Percentiles rank a stretch among this genome's conserved stretches.
These are phyloP conservation scores for Pseudozyma flocculosa DNA, from an alignment of 1,284 basidiomycete genomes.

Conservation along the genomic window DNA sequence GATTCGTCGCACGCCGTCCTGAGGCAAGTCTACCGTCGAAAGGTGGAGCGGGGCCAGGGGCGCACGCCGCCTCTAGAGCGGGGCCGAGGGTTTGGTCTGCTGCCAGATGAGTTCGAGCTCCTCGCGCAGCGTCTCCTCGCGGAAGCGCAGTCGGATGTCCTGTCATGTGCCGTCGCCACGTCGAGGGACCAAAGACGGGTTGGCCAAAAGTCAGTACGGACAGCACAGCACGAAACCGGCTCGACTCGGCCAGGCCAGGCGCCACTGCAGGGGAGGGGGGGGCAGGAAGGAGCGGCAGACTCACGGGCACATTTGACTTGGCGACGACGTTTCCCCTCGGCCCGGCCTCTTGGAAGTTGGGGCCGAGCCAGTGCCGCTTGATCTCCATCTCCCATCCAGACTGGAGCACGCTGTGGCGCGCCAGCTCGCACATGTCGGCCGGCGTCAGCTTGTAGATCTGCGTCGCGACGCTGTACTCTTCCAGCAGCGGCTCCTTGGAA, in stretches of 20 bases:
- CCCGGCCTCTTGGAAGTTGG: slow-evolving; percentile 72
- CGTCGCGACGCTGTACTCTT: slow-evolving; percentile 97
- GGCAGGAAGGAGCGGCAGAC: too few species aligned
- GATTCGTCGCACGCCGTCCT: too few species aligned
- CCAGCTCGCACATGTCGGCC: slow-evolving; percentile 74
- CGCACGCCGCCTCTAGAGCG: too few species aligned
- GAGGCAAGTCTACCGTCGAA: too few species aligned
- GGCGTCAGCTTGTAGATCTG: slow-evolving; percentile 58
- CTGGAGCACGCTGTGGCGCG: slow-evolving; percentile 92
- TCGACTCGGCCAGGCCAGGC: neutral
- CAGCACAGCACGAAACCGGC: too few species aligned
- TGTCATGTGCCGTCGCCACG: neutral
- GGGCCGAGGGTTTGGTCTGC: neutral
- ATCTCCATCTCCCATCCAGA: slow-evolving; percentile 99
- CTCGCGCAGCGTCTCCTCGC: slow-evolving; percentile 84
- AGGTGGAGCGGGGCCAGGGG: too few species aligned
- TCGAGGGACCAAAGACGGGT: neutral
- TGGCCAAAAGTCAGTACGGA: too few species aligned
- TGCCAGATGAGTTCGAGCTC: slow-evolving; percentile 62
- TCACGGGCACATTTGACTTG: slow-evolving; percentile 79
- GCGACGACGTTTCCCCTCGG: slow-evolving; percentile 51
- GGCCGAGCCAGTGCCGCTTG: slow-evolving; percentile 82
- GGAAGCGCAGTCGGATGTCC: slow-evolving; percentile 79
- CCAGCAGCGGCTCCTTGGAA: slow-evolving; percentile 76
- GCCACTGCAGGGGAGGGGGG: too few species aligned